Base-by-base conservation (phyloP, 2,329 filamentous ascomycete species). In the Coleophoma crateriformis region DNA sequence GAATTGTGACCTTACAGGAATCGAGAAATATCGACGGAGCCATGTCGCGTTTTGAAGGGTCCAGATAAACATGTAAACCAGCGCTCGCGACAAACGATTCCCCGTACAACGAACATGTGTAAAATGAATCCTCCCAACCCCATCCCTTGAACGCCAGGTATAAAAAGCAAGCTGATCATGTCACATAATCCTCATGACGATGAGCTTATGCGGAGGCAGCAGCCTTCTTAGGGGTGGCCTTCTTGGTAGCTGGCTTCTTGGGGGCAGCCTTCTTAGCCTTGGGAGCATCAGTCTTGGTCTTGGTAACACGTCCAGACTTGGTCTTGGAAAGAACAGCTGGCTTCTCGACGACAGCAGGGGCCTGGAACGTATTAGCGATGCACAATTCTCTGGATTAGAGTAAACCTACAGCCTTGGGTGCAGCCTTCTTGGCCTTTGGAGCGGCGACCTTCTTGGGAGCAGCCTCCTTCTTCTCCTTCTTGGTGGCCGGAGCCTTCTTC, bases 301-400 rank as follows among this genome's bases (percentile, higher is more conserved):
- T 88, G 64, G 79, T 84, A 58, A 87, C 81, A 54, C 85, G 82
- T 41, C 85, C 85, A 37, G 83, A 85, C 75, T 87, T 87, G 66
- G 85, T 88, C 76, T 84, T 87, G 63, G 76, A 74, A 34, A 85
- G 69, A 33, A 84, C 77, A 58, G 79, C 77, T 53, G 78, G 74
- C 65, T 82, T 77, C 51, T 85, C 79, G 51, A 80, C 77, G 45
- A 86, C 74, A 57, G 84, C 84, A 50, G 83, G 81, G 22, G 82
- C 81, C 78, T 82, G 57, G 34, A 57, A 58, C 27, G 53, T 54
- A 19, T 49, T 56, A 60, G 59, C 60, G 55, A 46, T 34, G 32
- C 3, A 12, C 34, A 15, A 19, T n/a, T 15, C 13, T 4, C 8
- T 6, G 12, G 27, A 41, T 14, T 8, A 33, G 52, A 34, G 50